phyloP scores from a whole-genome alignment of 2,329 filamentous ascomycete genomes.

The Talaromyces rugulosus region DNA sequence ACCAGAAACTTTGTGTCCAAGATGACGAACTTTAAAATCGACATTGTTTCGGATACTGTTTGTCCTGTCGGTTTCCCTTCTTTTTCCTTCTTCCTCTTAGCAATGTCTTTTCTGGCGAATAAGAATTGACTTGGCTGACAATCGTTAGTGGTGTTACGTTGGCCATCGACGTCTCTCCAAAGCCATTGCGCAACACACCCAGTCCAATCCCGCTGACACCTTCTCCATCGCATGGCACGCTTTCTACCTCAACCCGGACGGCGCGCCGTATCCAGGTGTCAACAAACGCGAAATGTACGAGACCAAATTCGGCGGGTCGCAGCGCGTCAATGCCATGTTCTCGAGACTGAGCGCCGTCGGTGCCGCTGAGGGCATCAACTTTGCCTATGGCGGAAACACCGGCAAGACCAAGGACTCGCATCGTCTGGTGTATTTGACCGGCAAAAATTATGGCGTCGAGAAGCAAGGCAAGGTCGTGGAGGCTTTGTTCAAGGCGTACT shows the following conservation, averaged over 20 bases:
- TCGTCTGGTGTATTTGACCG: slow-evolving; percentile 67
- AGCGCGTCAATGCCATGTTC: slow-evolving; percentile 56
- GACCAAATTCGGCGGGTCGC: slow-evolving; percentile 57
- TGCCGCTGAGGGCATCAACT: slow-evolving; percentile 64
- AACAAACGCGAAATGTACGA: slow-evolving; percentile 57
- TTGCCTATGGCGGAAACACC: slow-evolving; percentile 65
- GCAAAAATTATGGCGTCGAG: slow-evolving; percentile 43
- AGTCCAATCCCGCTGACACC: slow-evolving; percentile 62
- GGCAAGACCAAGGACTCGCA: slow-evolving; percentile 79
- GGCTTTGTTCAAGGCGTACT: slow-evolving; percentile 62
- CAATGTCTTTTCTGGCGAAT: not conserved
- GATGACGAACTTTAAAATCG: slow-evolving; percentile 74
- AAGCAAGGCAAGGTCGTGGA: slow-evolving; percentile 58
- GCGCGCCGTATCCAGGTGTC: slow-evolving; percentile 48
- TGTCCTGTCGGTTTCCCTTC: slow-evolving; percentile 52
- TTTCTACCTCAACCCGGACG: slow-evolving; percentile 72
- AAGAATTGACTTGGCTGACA: slow-evolving; percentile 1
- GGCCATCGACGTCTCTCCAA: slow-evolving; percentile 71
- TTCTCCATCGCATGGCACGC: slow-evolving; percentile 73
- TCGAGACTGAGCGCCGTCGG: slow-evolving; percentile 57
- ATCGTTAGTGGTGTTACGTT: slow-evolving; percentile 62
- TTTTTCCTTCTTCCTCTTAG: not conserved
- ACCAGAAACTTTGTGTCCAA: not conserved
- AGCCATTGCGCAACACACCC: slow-evolving; percentile 65
- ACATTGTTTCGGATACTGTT: slow-evolving; percentile 75